Conservation (phyloP, 257 asterid genomes). For the Nicotiana paniculata region DNA sequence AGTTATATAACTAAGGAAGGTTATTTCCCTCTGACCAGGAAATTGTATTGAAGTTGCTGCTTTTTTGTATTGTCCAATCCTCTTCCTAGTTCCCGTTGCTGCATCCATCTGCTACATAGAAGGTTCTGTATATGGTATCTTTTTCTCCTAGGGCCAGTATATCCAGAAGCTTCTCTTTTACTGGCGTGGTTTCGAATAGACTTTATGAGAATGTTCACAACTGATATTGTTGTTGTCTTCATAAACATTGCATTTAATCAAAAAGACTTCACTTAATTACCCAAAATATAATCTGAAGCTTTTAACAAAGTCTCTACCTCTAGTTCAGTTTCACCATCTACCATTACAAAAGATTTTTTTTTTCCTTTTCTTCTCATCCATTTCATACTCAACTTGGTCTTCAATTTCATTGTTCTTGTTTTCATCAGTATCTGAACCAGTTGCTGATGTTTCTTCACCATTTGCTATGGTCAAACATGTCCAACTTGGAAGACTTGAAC, state of each 20-base stretch:
- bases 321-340: conserved; percentile 66
- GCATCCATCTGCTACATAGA: neutral
- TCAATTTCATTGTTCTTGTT: conserved; percentile 1
- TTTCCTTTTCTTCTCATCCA: conserved; percentile 18
- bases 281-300: conserved; percentile 85
- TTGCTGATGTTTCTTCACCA: conserved; percentile 39
- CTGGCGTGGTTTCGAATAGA: neutral
- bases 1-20: neutral
- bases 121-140: neutral
- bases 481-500: conserved; percentile 29
- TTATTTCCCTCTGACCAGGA: neutral
- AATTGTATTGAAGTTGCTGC: neutral
- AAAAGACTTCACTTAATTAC: conserved; percentile 41
- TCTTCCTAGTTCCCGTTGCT: neutral
- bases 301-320: conserved; percentile 60
- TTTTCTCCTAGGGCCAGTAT: neutral
- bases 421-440: conserved; percentile 52
- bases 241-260: neutral
- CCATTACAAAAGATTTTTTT: conserved; percentile 54
- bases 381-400: conserved; percentile 9
- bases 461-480: conserved; percentile 43
- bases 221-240: neutral
- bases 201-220: neutral
- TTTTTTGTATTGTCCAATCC: neutral
- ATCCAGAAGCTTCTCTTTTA: neutral